A percentile compares a stretch with the other conserved stretches of the same genome.
phyloP scores from a whole-genome alignment of 192 early-diverging fungal genomes.

The Podochytrium sp. region DNA sequence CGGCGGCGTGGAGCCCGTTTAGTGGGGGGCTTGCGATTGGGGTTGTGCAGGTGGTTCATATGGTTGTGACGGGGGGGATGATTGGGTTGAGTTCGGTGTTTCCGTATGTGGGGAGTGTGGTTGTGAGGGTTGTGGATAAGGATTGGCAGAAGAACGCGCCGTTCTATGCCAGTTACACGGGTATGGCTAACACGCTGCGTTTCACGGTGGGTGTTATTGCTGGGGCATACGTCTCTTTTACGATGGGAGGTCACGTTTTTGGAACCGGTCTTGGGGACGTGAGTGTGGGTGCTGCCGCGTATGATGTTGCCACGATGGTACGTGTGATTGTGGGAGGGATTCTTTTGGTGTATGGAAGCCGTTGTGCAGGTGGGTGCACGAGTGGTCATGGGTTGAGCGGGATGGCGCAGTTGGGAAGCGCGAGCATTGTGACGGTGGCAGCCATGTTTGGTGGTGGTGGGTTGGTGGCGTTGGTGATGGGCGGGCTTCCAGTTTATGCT shows the following conservation, averaged over 20 bases:
- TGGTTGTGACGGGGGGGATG: neutral
- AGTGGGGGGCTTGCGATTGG: slow-evolving; percentile 28
- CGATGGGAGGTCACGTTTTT: neutral
- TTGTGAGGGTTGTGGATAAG: slow-evolving; percentile 24
- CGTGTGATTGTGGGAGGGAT: slow-evolving; percentile 27
- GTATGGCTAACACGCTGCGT: neutral
- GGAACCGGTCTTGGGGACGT: neutral
- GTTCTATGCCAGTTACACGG: slow-evolving; percentile 10
- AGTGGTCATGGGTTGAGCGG: too few relatives aligned
- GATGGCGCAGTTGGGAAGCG: too few relatives aligned
- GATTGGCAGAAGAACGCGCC: slow-evolving; percentile 28
- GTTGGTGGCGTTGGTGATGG: too few relatives aligned
- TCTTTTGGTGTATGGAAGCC: slow-evolving; percentile 33
- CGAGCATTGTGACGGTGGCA: too few relatives aligned
- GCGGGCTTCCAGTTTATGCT: too few relatives aligned
- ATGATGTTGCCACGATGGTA: neutral
- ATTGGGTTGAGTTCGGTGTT: slow-evolving; percentile 27
- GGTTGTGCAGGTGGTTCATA: slow-evolving; percentile 11
- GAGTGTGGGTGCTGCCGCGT: neutral
- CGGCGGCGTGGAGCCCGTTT: slow-evolving; percentile 34
- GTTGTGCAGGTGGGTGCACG: slow-evolving; percentile 43
- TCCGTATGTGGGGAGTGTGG: slow-evolving; percentile 9
- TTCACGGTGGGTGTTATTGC: slow-evolving; percentile 23
- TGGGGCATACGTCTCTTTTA: slow-evolving; percentile 21
- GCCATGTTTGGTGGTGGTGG: too few relatives aligned